phyloP scores from a whole-genome alignment of 345 rosid species.

The Eucalyptus sp. region DNA sequence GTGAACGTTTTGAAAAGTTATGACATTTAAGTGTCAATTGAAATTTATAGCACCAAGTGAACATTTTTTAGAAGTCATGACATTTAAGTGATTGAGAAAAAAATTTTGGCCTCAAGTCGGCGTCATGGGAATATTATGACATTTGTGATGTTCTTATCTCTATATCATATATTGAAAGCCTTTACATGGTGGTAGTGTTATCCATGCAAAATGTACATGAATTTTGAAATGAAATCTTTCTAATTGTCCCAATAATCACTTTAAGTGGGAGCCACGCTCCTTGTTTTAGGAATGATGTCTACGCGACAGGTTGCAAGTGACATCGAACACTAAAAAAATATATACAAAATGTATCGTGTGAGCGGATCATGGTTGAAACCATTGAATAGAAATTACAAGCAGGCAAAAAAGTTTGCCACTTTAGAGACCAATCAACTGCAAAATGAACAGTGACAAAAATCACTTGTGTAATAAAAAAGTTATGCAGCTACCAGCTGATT shows the following conservation, averaged over 20 bases:
- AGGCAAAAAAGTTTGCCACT: too few relatives aligned
- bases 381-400: too few relatives aligned
- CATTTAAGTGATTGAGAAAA: too few relatives aligned
- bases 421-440: too few relatives aligned
- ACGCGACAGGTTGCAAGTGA: rapidly evolving
- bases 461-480: too few relatives aligned
- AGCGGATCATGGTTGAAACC: not conserved
- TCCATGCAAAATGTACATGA: not conserved
- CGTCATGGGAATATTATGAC: rapidly evolving
- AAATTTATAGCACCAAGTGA: too few relatives aligned
- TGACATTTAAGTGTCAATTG: too few relatives aligned
- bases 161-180: not conserved
- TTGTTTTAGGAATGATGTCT: not conserved
- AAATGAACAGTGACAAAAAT: too few relatives aligned
- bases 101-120: not conserved
- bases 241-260: not conserved
- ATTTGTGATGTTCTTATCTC: rapidly evolving
- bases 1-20: too few relatives aligned
- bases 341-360: too few relatives aligned
- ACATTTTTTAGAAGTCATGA: too few relatives aligned
- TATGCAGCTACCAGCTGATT: not conserved
- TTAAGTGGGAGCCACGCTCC: not conserved
- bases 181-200: not conserved
- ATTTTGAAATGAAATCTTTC: not conserved
- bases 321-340: not conserved